These are phyloP conservation scores for Rubroboletus pulcherrimus DNA, from an alignment of 768 basidiomycete species.

Conservation along the genomic window DNA sequence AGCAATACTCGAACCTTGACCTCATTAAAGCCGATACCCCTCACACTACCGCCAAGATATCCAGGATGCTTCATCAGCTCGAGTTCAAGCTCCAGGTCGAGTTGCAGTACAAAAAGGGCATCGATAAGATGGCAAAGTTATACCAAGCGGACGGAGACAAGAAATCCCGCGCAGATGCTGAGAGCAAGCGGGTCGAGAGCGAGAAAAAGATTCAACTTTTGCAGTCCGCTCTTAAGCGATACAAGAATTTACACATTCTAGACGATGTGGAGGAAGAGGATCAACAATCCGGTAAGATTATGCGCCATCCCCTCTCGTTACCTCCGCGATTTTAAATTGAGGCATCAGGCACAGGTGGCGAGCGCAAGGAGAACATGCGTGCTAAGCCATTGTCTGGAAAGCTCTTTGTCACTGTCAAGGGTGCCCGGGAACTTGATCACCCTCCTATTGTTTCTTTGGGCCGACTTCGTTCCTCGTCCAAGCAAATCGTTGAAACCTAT, in stretches of 20 bases:
- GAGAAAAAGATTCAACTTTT: constrained; percentile 95
- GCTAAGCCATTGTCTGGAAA: constrained; percentile 94
- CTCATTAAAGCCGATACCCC: constrained; percentile 97
- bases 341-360: constrained; percentile 61
- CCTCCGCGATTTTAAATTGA: constrained; percentile 25
- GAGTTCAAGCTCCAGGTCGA: constrained; percentile 99
- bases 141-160: constrained; percentile 98
- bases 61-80: constrained; percentile 95
- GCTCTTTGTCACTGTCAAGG: constrained; percentile 81
- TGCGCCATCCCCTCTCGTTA: neutral
- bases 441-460: constrained; percentile 65
- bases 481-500: constrained; percentile 74
- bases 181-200: constrained; percentile 90
- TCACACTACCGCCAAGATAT: constrained; percentile 93
- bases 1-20: constrained; percentile 83
- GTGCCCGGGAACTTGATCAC: constrained; percentile 93
- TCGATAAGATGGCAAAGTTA: constrained; percentile 98
- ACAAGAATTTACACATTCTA: constrained; percentile 92
- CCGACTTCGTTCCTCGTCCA: constrained; percentile 72
- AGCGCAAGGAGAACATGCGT: constrained; percentile 89
- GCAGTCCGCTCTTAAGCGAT: constrained; percentile 87
- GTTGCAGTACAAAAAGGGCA: constrained; percentile 95
- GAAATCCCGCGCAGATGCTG: constrained; percentile 89
- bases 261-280: constrained; percentile 89
- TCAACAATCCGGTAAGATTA: constrained; percentile 51